Base-by-base conservation (phyloP, 345 rosid genomes). In the Citropsis articulata region DNA sequence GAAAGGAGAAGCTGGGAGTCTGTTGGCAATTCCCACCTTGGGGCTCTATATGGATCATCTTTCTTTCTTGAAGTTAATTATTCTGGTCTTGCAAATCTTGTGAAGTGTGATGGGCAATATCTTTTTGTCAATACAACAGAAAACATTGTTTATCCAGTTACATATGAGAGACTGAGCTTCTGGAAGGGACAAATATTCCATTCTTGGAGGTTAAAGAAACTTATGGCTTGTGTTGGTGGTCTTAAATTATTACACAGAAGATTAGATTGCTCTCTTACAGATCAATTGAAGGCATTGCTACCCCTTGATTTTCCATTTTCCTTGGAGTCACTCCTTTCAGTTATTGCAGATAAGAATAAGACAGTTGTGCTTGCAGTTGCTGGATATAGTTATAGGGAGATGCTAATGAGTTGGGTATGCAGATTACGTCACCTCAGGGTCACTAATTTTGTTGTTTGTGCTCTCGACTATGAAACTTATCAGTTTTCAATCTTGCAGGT, bases 371-470 rank as follows among this genome's bases (percentile, higher is more conserved):
- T 96, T 75, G 84, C 94, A 55, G 84, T 96, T 76, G 95, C 97
- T 81, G 99, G 99, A 77, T 89, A 85, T 86, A 96, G 99, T 75
- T 94, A 94, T 67, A 92, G 88, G 85, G 99, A 94, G 83, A 90
- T 94, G 98, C 66, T 94, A 83, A 94, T 96, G 98, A 96, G 94
- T 86, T 93, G 98, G 98, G 94, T 85, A 40, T 93, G 99, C 90
- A 92, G 98, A 79, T 81, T 92, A 80, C 92, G 93, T 75, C 85
- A n/a, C 78, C 95, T 93, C 18, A 72, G 53, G 70, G 87, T 94
- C 75, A 84, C 91, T 36, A 96, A 96, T 82, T 96, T 92, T 83
- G 66, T 92, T 66, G 88, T 96, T 1, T 94, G 91, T 84, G 97
- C 99, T 70, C 97, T 94, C 81, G 99, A 96, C 85, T 86, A 78